Percentiles rank a stretch among this genome's conserved stretches.
phyloP scores from a whole-genome alignment of 495 filamentous ascomycete species.

The Cladorrhinum samala region DNA sequence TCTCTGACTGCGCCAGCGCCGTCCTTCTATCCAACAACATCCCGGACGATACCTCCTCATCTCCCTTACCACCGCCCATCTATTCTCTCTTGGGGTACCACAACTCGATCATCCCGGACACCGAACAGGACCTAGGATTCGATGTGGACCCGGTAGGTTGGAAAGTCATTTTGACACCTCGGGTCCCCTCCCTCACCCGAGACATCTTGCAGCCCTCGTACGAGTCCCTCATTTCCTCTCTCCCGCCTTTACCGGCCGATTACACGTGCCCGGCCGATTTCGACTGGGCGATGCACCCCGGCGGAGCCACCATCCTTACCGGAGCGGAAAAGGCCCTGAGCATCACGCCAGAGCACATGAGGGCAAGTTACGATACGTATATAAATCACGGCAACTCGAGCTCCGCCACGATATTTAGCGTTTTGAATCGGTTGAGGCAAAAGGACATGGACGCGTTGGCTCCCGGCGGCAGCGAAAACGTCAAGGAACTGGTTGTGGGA shows the following conservation, averaged over 20 bases:
- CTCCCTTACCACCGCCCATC: conserved; percentile 41
- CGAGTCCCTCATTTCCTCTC: conserved; percentile 37
- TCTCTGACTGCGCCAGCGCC: conserved; percentile 58
- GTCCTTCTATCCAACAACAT: conserved; percentile 52
- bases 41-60: conserved; percentile 48
- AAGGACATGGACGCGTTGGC: conserved; percentile 51
- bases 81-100: conserved; percentile 58
- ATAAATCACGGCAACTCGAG: conserved; percentile 58
- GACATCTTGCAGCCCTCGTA: conserved; percentile 46
- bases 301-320: conserved; percentile 57
- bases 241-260: conserved; percentile 31
- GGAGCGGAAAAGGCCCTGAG: conserved; percentile 50
- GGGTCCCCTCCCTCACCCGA: conserved; percentile 48
- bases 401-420: conserved; percentile 55
- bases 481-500: conserved; percentile 52
- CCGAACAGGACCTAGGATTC: conserved; percentile 52
- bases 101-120: conserved; percentile 48
- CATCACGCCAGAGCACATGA: conserved; percentile 52
- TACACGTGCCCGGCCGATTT: conserved; percentile 45
- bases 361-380: conserved; percentile 57
- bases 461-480: conserved; percentile 36
- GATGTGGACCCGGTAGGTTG: conserved; percentile 54
- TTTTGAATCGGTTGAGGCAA: conserved; percentile 50
- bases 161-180: conserved; percentile 55
- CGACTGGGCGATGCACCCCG: conserved; percentile 66